Conservation (phyloP, 164 flowering plant species). For the Brasenia schreberi region DNA sequence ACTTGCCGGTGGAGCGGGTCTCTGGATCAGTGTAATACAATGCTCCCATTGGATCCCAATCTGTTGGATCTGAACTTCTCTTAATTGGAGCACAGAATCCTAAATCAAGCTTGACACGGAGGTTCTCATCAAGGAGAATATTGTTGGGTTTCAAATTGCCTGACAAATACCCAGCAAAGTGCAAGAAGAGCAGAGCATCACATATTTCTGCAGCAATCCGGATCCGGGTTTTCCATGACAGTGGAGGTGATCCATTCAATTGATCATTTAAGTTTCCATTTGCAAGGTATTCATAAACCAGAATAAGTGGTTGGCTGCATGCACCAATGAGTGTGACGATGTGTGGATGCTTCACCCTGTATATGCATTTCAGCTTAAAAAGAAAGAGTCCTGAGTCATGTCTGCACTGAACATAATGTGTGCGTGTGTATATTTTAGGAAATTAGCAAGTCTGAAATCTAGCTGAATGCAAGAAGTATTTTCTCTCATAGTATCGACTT, state of each 20-base stretch:
- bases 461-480: background rate
- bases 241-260: slow-evolving; percentile 58
- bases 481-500: background rate
- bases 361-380: slow-evolving; percentile 60
- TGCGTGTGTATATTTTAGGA: background rate
- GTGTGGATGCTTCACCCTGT: slow-evolving; percentile 76
- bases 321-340: slow-evolving; percentile 73
- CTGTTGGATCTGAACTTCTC: slow-evolving; percentile 15
- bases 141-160: slow-evolving; percentile 78
- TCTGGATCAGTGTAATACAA: slow-evolving; percentile 68
- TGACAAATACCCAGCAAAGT: slow-evolving; percentile 52
- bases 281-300: slow-evolving; percentile 68
- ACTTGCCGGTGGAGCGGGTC: slow-evolving; percentile 50
- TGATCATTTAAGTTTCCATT: slow-evolving; percentile 88
- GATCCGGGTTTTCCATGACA: slow-evolving; percentile 71
- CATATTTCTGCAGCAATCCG: slow-evolving; percentile 72
- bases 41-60: slow-evolving; percentile 61
- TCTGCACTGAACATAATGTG: background rate
- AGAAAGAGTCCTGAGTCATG: background rate
- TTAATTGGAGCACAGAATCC: slow-evolving; percentile 20
- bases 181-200: slow-evolving; percentile 72
- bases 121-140: slow-evolving; percentile 58
- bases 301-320: slow-evolving; percentile 63
- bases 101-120: slow-evolving; percentile 50
- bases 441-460: background rate